Conservation (phyloP, 1,284 basidiomycete species). For the Farysia itapuensis region DNA sequence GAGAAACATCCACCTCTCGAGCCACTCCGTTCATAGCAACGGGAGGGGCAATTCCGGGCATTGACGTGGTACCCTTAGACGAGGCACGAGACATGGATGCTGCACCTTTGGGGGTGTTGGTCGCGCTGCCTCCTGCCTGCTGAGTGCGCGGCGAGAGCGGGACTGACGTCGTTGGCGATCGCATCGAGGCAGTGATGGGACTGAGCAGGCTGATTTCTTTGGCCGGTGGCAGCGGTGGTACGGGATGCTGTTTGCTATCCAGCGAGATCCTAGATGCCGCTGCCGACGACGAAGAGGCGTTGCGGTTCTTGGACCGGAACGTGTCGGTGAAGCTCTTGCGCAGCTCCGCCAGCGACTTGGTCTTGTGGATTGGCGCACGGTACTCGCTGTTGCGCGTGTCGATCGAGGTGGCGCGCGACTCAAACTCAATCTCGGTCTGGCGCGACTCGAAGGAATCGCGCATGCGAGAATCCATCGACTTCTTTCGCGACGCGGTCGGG, state of each 20-base stretch:
- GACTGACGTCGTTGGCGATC: neutral
- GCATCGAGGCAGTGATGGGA: neutral
- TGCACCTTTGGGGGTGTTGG: neutral
- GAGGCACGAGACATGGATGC: neutral
- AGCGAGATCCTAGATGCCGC: no score
- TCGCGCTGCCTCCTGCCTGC: neutral
- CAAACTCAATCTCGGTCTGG: constrained; percentile 30
- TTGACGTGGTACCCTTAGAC: neutral
- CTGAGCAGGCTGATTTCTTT: neutral
- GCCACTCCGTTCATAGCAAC: neutral
- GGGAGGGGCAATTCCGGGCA: neutral
- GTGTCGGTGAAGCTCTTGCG: constrained; percentile 10
- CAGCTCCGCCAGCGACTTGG: constrained; percentile 25
- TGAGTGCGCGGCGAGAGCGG: neutral
- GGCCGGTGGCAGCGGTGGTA: neutral
- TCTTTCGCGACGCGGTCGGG: constrained; percentile 28
- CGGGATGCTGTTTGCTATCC: constrained; percentile 3
- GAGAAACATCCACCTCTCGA: neutral
- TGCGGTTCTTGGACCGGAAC: constrained; percentile 5
- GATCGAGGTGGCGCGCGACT: constrained; percentile 29
- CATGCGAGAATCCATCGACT: constrained; percentile 22
- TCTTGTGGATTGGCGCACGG: constrained; percentile 8
- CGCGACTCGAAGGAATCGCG: constrained; percentile 35
- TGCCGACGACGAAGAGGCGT: constrained; percentile 4
- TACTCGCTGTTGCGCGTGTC: constrained; percentile 16